These are phyloP conservation scores for Cladosporium sp. DNA, from an alignment of 2,329 filamentous ascomycete genomes.

Conservation along the genomic window DNA sequence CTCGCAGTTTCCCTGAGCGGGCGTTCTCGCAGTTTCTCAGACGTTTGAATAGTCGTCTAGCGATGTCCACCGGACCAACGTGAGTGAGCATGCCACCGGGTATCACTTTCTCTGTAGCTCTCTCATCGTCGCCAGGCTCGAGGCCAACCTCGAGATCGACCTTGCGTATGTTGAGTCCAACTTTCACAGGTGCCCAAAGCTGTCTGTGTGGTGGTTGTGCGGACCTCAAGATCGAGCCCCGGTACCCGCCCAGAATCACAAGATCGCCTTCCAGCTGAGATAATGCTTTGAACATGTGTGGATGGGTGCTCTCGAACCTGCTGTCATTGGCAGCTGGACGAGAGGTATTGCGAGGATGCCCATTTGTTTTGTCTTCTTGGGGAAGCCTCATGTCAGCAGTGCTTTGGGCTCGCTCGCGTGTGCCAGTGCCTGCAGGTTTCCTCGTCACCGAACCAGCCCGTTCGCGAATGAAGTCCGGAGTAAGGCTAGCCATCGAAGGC, in stretches of 20 bases:
- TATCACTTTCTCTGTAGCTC: slow-evolving; percentile 80
- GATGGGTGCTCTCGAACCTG: slow-evolving; percentile 41
- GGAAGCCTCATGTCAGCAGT: slow-evolving; percentile 7
- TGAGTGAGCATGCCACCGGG: slow-evolving; percentile 87
- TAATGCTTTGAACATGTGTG: slow-evolving; percentile 60
- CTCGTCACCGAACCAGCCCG: slow-evolving; percentile 28
- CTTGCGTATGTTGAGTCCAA: slow-evolving; percentile 86
- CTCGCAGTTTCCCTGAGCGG: slow-evolving; percentile 67
- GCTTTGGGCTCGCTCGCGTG: slow-evolving; percentile 9
- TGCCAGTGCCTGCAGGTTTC: slow-evolving; percentile 20
- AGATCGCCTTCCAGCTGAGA: slow-evolving; percentile 78
- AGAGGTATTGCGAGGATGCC: slow-evolving; percentile 30
- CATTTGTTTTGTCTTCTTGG: slow-evolving; percentile 21
- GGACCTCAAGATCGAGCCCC: slow-evolving; percentile 85
- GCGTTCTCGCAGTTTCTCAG: slow-evolving; percentile 74
- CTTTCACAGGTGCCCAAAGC: slow-evolving; percentile 91
- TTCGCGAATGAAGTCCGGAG: slow-evolving; percentile 36
- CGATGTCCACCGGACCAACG: slow-evolving; percentile 89
- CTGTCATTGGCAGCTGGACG: slow-evolving; percentile 26
- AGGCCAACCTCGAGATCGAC: slow-evolving; percentile 88
- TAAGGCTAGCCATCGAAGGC: slow-evolving; percentile 53
- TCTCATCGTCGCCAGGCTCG: slow-evolving; percentile 74
- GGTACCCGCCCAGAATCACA: slow-evolving; percentile 85
- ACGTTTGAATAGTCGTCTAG: slow-evolving; percentile 76
- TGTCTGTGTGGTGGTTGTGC: slow-evolving; percentile 81